Evolutionary conservation across 345 rosid genomes (phyloP), one percentile per base, ranked within the genome.

Genomic region (Eucalyptus leucophloia): DNA sequence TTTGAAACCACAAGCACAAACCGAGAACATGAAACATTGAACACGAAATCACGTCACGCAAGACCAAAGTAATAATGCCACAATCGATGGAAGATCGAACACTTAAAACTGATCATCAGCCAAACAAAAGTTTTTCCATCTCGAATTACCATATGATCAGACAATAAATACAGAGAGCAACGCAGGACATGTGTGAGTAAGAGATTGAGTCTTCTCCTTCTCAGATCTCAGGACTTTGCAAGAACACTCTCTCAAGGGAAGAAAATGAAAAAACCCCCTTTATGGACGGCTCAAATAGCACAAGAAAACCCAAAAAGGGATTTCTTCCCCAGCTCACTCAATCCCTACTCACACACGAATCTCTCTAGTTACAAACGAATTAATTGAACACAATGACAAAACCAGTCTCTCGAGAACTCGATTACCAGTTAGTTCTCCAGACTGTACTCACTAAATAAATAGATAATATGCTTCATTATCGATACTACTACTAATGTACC

Each of bases 201-300:
- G 87, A 91, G 89, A 90, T 72, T 88, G 60, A 34, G 86, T 34
- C 80, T 37, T 32, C 32, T 88, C 42, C 85, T 58, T 87, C 47
- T 42, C 82, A 87, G 37, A 37, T 53, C 21, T 26, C 37, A 53
- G 37, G 16, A 69, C 87, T 28, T 49, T n/a, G 13, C 15, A 51
- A 51, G 49, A 54, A 24, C 28, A n/a, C 32, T 44, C 88, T 24
- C 9, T 23, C 24, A 58, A 9, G 26, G 51, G 77, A 86, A 45
- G 80, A 82, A 7, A 49, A n/a, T 47, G 26, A 21, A 86, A 72
- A 87, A 87, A 58, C 87, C 92, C 92, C 92, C 93, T 92, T 87
- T 91, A 53, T 85, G 96, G 96, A 94, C 93, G 94, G 97, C 98
- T 94, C 95, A 87, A 83, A 86, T 86, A 94, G 97, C 98, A 90